Evolutionary conservation across 192 early-diverging fungal species (phyloP), one percentile per base, ranked within the genome.

Genomic region (Hyaloraphidium curvatum): DNA sequence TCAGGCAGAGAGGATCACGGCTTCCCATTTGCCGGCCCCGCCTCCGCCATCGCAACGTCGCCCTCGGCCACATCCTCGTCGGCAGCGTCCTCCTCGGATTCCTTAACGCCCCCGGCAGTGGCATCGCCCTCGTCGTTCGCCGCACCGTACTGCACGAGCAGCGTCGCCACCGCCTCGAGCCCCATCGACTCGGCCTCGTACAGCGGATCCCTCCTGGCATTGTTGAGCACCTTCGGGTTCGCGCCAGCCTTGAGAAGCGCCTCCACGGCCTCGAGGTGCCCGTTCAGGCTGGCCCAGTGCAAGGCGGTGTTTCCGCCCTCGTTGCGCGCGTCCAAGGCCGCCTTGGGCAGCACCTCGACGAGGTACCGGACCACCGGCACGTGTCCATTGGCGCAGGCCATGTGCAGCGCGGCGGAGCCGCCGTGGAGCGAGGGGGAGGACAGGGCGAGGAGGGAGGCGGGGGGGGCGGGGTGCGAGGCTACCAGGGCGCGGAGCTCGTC

Each of bases 271-370:
- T 78, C 69, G 54, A 70, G 39, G 54, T 87, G 80, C 1, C 86
- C 84, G 62, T 89, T 89, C 2, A 86, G 64, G 9, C 83, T 82
- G 43, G 83, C 82, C 86, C 86, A 89, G 59, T 89, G 86, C 35
- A 89, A 65, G 26, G 86, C 69, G 16, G 83, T 76, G 58, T 78
- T 79, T 48, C 76, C 78, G 40, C n/a, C 17, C 5, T 53, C 51
- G 51, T 60, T 63, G 11, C 21, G 14, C 7, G 55, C 29, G 40
- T 61, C 57, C 2, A 71, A 54, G 51, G 56, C 54, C 21, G 31
- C 55, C 9, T 51, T 31, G 23, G 60, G 30, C 21, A 72, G 33
- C 1, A 27, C 16, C 14, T 56, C 58, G 11, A 91, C 59, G 23
- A 89, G 65, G 16, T 73, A 56, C 27, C 79, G 71, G 0, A 79